phyloP scores from a whole-genome alignment of 2,329 filamentous ascomycete species.

The Calonectria ilicicola region DNA sequence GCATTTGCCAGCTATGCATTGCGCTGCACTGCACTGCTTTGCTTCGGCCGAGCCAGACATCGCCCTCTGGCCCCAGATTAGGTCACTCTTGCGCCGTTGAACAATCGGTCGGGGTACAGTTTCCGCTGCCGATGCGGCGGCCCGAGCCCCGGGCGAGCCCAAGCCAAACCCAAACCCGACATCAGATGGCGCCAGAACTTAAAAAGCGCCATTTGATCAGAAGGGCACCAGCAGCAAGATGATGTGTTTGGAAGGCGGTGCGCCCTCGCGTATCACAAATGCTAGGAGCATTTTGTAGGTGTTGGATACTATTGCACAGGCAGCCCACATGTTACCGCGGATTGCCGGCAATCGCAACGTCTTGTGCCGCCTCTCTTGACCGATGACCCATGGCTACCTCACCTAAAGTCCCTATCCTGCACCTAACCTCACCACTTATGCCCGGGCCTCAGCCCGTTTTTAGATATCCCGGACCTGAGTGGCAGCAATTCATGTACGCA shows the following conservation, averaged over 20 bases:
- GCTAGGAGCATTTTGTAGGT: not conserved
- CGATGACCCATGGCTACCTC: slow-evolving; percentile 10
- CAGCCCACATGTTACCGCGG: not conserved
- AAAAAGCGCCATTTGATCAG: not conserved
- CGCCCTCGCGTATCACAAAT: not conserved
- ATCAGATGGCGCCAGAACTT: slow-evolving; percentile 7
- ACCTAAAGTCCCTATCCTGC: slow-evolving; percentile 10
- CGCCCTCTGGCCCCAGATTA: slow-evolving; percentile 34
- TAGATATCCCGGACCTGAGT: not conserved
- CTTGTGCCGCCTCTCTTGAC: not conserved
- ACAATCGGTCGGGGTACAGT: slow-evolving; percentile 8
- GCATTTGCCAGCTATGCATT: not conserved
- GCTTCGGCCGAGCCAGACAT: slow-evolving; percentile 4
- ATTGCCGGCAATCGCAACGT: not conserved
- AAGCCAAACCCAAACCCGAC: not conserved
- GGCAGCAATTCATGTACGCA: slow-evolving; percentile 1
- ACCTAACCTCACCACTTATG: slow-evolving; percentile 13
- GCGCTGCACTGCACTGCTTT: too few species aligned
- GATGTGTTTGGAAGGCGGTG: not conserved
- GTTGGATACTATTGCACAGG: not conserved
- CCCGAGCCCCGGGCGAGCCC: not conserved
- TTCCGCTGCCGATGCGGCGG: slow-evolving; percentile 21
- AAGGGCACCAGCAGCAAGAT: not conserved
- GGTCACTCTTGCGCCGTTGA: slow-evolving; percentile 41
- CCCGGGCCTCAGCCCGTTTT: slow-evolving; percentile 11